Conservation (phyloP, 306 rosid species). For the Cicer yamashitae region DNA sequence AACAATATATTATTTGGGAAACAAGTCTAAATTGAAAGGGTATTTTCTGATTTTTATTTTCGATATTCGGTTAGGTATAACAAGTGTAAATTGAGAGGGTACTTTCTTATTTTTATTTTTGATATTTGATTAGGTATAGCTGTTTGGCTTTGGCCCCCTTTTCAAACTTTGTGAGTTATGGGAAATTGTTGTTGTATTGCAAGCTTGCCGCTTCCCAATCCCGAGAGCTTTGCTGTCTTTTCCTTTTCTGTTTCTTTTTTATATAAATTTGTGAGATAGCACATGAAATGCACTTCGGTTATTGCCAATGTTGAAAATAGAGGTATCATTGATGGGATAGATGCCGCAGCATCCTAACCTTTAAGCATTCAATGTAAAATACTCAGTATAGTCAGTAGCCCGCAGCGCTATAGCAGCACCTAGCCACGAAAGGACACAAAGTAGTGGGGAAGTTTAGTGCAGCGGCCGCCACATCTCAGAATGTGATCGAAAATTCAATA, state of each 20-base stretch:
- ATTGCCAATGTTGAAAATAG: neutral
- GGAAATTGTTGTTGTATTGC: neutral
- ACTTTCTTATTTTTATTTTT: neutral
- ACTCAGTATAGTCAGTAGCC: neutral
- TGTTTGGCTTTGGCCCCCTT: neutral
- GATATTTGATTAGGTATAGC: neutral
- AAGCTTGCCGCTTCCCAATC: slow-evolving; percentile 9
- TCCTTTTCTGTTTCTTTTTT: neutral
- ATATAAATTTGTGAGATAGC: slow-evolving; percentile 11
- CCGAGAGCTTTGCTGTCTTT: neutral
- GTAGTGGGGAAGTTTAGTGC: neutral
- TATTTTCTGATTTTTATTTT: slow-evolving; percentile 2
- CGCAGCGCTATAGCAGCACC: too few species aligned
- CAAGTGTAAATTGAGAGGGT: neutral
- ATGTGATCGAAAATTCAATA: neutral
- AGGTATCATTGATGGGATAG: neutral
- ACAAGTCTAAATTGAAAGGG: neutral
- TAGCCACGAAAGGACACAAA: neutral
- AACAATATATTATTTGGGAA: slow-evolving; percentile 3
- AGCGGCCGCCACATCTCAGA: neutral
- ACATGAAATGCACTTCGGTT: neutral
- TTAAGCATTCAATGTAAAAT: neutral
- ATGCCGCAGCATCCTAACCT: neutral
- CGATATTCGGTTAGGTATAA: neutral
- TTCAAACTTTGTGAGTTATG: neutral